These are phyloP conservation scores for Kokia cookei DNA, from an alignment of 441 rosid genomes.

Conservation along the genomic window DNA sequence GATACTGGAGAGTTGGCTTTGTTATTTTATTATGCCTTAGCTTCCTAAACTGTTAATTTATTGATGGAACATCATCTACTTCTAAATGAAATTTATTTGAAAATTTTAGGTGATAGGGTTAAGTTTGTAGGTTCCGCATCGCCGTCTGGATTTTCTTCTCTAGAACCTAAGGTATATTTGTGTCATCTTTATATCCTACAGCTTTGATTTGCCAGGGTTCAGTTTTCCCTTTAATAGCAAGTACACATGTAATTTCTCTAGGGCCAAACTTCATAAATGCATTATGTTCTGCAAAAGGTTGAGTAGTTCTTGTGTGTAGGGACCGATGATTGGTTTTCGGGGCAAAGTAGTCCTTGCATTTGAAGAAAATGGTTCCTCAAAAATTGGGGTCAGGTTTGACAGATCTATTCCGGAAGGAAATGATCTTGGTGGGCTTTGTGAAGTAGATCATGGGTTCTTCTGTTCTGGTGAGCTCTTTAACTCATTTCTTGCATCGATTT, in stretches of 20 bases:
- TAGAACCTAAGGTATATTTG: slow-evolving; percentile 46
- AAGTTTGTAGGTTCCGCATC: slow-evolving; percentile 45
- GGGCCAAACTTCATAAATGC: neutral
- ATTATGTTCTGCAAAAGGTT: neutral
- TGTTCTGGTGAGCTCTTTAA: slow-evolving; percentile 57
- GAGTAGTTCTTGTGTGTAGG: slow-evolving; percentile 29
- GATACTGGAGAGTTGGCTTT: neutral
- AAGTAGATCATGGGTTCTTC: slow-evolving; percentile 88
- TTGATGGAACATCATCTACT: neutral
- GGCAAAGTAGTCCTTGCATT: slow-evolving; percentile 93
- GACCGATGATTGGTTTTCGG: slow-evolving; percentile 71
- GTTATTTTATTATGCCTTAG: neutral
- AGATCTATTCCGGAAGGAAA: slow-evolving; percentile 82
- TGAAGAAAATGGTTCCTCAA: slow-evolving; percentile 86
- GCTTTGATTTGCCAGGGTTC: neutral
- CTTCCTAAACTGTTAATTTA: neutral
- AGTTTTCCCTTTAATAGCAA: neutral
- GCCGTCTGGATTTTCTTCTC: slow-evolving; percentile 44
- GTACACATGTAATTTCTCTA: neutral
- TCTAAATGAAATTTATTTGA: slow-evolving; percentile 8
- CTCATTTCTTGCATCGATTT: neutral
- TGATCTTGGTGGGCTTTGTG: slow-evolving; percentile 94
- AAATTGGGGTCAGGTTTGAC: slow-evolving; percentile 95
- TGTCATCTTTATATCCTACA: neutral
- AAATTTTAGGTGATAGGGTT: slow-evolving; percentile 84